Conservation (phyloP, 2,329 filamentous ascomycete genomes). For the Trichoderma pleuroti region DNA sequence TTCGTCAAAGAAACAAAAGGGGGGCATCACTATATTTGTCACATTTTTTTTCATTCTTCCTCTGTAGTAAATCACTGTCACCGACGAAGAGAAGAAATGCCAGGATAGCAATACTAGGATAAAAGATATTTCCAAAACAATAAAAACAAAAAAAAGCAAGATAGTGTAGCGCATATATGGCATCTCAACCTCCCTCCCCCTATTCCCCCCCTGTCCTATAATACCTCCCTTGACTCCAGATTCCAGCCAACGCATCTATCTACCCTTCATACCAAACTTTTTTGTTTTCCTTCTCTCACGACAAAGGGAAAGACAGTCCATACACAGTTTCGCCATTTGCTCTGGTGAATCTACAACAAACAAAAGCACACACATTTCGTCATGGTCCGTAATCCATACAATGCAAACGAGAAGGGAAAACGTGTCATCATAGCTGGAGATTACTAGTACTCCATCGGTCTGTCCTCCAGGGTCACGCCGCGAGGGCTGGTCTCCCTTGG, state of each 20-base stretch:
- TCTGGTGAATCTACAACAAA: conserved; percentile 13
- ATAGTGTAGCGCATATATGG: conserved; percentile 9
- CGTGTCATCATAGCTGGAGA: not conserved
- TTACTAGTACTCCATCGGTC: conserved; percentile 49
- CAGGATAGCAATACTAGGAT: not conserved
- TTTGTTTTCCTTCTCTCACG: not conserved
- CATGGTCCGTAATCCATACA: conserved; percentile 21
- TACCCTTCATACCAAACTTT: conserved; percentile 11
- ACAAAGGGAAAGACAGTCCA: conserved; percentile 6
- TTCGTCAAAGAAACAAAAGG: not conserved
- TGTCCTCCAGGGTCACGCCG: conserved; percentile 51
- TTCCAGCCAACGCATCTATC: conserved; percentile 11
- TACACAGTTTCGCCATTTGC: not conserved
- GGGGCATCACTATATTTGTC: not conserved
- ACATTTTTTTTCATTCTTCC: not conserved
- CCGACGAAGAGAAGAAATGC: not conserved
- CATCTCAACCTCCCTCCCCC: not conserved
- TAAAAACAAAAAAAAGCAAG: not conserved
- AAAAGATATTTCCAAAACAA: not conserved
- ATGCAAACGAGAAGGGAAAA: conserved; percentile 14
- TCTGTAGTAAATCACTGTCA: not conserved
- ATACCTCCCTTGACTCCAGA: conserved; percentile 5
- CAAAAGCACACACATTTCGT: conserved; percentile 14
- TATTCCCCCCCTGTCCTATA: not conserved
- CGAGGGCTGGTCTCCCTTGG: conserved; percentile 34